Conservation (phyloP, 192 early-diverging fungal species). For the Backusella sp. region DNA sequence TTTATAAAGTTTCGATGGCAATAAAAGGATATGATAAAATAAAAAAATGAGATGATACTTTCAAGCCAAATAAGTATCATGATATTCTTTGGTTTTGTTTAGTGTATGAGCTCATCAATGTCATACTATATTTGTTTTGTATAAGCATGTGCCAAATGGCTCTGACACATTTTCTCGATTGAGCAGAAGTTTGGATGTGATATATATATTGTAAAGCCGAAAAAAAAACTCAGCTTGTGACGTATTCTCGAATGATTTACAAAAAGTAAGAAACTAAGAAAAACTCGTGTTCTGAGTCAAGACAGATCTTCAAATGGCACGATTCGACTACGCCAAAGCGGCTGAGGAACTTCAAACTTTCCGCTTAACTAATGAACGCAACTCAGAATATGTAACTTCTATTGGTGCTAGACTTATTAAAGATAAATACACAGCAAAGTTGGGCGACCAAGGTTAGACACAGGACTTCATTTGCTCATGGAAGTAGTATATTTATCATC, state of each 20-base stretch:
- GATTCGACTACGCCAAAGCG: slow-evolving; percentile 20
- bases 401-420: slow-evolving; percentile 26
- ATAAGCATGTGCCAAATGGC: not conserved
- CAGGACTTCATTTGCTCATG: not conserved
- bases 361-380: slow-evolving; percentile 27
- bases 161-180: not conserved
- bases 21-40: not conserved
- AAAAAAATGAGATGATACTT: not conserved
- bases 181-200: not conserved
- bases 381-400: slow-evolving; percentile 23
- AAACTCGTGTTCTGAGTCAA: not conserved
- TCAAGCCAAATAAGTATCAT: not conserved
- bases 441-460: slow-evolving; percentile 32
- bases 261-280: not conserved
- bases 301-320: slow-evolving; percentile 14
- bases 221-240: slow-evolving; percentile 1
- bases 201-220: not conserved
- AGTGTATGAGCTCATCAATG: not conserved
- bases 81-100: not conserved
- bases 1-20: not conserved
- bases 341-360: slow-evolving; percentile 24
- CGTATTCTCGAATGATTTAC: not conserved
- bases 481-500: not conserved
- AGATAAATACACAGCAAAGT: slow-evolving; percentile 18
- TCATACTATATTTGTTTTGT: not conserved